Evolutionary conservation across 1,284 basidiomycete species (phyloP).

Genomic region (Cryptococcus sp.): DNA sequence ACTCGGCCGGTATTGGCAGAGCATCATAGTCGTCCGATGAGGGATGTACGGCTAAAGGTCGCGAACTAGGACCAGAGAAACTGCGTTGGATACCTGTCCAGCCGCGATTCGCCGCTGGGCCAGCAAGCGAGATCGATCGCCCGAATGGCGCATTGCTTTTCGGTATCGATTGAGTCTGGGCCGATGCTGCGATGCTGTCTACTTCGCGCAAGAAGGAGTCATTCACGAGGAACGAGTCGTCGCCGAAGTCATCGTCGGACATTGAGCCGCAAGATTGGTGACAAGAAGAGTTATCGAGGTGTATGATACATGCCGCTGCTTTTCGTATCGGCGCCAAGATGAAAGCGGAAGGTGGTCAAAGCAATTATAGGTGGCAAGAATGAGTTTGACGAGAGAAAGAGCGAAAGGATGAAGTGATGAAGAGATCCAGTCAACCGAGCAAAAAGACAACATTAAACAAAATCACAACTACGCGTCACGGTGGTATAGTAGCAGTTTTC

Average conservation of each 20-base stretch:
- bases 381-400: conserved; percentile 1
- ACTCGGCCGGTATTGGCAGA: conserved; percentile 16
- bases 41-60: conserved; percentile 9
- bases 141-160: conserved; percentile 2
- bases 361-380: neutral
- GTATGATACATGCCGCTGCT: no score
- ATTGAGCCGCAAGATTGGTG: conserved; percentile 14
- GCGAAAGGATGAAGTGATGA: neutral
- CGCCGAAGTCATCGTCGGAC: conserved; percentile 44
- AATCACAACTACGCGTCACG: conserved; percentile 8
- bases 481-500: conserved; percentile 5
- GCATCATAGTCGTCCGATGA: conserved; percentile 22
- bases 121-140: conserved; percentile 10
- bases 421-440: neutral
- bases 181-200: conserved; percentile 38
- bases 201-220: conserved; percentile 44
- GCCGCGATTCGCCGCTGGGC: conserved; percentile 6
- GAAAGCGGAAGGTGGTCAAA: neutral
- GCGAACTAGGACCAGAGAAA: conserved; percentile 12
- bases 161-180: conserved; percentile 8
- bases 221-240: conserved; percentile 43
- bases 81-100: conserved; percentile 24
- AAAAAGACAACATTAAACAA: neutral
- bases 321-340: no score
- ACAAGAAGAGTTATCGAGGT: no score